Percentiles rank a stretch among this genome's conserved stretches.
Evolutionary conservation across 2,329 filamentous ascomycete species (phyloP).

Genomic region (Lasiodiplodia hormozganensis): DNA sequence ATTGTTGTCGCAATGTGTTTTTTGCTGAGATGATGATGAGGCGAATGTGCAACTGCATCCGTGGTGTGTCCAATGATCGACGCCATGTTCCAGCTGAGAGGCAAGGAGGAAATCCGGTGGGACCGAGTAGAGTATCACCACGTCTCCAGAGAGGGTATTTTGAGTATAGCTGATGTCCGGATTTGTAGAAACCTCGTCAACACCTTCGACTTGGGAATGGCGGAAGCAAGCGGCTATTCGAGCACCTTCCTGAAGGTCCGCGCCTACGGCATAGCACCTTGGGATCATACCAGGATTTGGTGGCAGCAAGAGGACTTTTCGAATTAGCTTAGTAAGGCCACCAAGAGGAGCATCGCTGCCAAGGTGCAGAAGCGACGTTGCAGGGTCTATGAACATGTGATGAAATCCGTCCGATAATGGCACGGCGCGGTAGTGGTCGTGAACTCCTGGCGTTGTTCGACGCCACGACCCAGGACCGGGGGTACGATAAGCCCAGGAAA

Average conservation of each 20-base stretch:
- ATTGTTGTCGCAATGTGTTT: conserved; percentile 25
- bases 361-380: conserved; percentile 62
- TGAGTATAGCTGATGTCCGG: conserved; percentile 44
- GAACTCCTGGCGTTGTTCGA: background rate
- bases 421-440: conserved; percentile 68
- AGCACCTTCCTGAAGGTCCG: conserved; percentile 64
- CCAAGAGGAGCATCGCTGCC: conserved; percentile 66
- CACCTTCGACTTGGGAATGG: background rate
- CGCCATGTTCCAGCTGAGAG: conserved; percentile 41
- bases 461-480: conserved; percentile 29
- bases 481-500: conserved; percentile 37
- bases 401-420: conserved; percentile 71
- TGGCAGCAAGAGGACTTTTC: conserved; percentile 64
- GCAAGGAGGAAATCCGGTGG: conserved; percentile 57
- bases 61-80: conserved; percentile 29
- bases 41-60: background rate
- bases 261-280: conserved; percentile 62
- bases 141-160: conserved; percentile 30
- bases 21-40: background rate
- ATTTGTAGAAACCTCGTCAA: conserved; percentile 38
- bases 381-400: conserved; percentile 69
- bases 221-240: conserved; percentile 58
- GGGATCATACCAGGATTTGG: conserved; percentile 48
- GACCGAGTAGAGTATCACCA: conserved; percentile 42
- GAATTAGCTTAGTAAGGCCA: conserved; percentile 63